These are phyloP conservation scores for Vanrija pseudolonga DNA, from an alignment of 1,284 basidiomycete species.

Conservation along the genomic window DNA sequence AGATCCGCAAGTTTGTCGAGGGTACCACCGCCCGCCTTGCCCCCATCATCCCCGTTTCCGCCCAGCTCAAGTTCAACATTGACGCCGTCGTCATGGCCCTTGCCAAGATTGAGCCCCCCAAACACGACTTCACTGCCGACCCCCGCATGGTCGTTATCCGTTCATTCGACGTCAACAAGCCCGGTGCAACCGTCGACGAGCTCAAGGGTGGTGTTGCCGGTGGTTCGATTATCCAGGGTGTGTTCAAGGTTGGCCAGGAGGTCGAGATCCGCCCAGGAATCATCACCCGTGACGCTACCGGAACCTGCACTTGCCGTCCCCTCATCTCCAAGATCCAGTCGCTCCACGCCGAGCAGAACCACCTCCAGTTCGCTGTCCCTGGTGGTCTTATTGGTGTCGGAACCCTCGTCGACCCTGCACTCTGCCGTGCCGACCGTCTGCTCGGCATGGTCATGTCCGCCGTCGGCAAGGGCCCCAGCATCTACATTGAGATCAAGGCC, in stretches of 20 bases:
- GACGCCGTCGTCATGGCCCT: slow-evolving; percentile 99
- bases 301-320: slow-evolving; percentile 86
- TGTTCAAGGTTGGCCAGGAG: slow-evolving; percentile 80
- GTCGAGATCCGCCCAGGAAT: slow-evolving; percentile 97
- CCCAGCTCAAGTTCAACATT: slow-evolving; percentile 98
- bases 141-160: slow-evolving; percentile 96
- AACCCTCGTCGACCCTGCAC: slow-evolving; percentile 90
- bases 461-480: slow-evolving; percentile 86
- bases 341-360: slow-evolving; percentile 90
- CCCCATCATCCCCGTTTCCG: slow-evolving; percentile 97
- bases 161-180: slow-evolving; percentile 99
- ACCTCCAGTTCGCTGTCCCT: slow-evolving; percentile 91
- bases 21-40: slow-evolving; percentile 95
- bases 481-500: slow-evolving; percentile 70
- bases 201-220: slow-evolving; percentile 97
- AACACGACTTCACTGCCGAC: slow-evolving; percentile 86
- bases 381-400: slow-evolving; percentile 98
- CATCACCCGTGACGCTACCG: slow-evolving; percentile 90
- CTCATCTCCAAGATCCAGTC: slow-evolving; percentile 90
- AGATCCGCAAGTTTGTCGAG: slow-evolving; percentile 87
- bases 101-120: slow-evolving; percentile 89
- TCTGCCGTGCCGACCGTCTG: slow-evolving; percentile 93
- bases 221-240: slow-evolving; percentile 90
- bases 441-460: slow-evolving; percentile 94
- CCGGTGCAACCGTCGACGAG: slow-evolving; percentile 93